Evolutionary conservation across 495 filamentous ascomycete species (phyloP), one percentile per base, ranked within the genome.

Genomic region (Beverwykella pulmonaria): DNA sequence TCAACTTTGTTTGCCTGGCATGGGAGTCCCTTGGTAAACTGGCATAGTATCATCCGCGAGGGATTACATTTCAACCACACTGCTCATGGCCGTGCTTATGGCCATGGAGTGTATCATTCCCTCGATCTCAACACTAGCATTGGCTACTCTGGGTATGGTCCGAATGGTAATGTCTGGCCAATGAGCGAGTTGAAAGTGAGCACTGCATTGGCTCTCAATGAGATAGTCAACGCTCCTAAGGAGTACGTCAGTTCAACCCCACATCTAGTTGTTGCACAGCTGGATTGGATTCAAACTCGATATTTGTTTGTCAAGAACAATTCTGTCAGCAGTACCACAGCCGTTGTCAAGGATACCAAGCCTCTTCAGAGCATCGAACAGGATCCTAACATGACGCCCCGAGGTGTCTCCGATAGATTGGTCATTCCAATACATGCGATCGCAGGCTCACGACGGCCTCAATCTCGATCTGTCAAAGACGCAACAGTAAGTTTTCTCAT

Each of bases 231-330:
- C 70, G 81, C 80, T 0, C 85, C 91, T 0, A 30, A 77, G 0
- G 69, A 89, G 53, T 96, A 90, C 68, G 73, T 82, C 23, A 80
- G 76, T 48, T 63, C 14, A 2, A 63, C 1, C 0, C 89, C 88
- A 0, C 83, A 87, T 74, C 86, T 89, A 32, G 93, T 97, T 17
- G 88, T 98, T 1, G 74, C 82, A 4, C 81, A 91, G 34, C 77
- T 89, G 15, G 89, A 95, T 67, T 98, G 93, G 93, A 93, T 95
- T 63, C 93, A 96, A 71, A 90, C 90, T 23, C 82, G 93, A 61
- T 98, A 96, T 75, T 80, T 98, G 2, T 92, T 97, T 68, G 86
- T 95, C 57, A 68, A 81, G 69, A 55, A 53, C 10, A 36, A 36
- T 25, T 10, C 9, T 17, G 41, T 14, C 7, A n/a, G 14, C 30